A percentile compares a stretch with the other conserved stretches of the same genome.
phyloP scores from a whole-genome alignment of 2,329 filamentous ascomycete genomes.

The Lasiodiplodia theobromae region DNA sequence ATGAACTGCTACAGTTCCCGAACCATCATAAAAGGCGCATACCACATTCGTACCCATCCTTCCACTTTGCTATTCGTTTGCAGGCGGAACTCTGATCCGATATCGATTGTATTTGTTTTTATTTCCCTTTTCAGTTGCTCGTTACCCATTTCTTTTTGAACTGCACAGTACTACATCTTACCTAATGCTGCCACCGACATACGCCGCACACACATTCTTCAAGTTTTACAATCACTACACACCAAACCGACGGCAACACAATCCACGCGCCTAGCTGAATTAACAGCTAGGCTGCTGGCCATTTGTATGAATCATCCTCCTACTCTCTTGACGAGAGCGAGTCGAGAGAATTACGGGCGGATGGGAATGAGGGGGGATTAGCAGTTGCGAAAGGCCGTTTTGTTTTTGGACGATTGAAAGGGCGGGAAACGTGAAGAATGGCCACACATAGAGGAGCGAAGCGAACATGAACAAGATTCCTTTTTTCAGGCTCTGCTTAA shows the following conservation, averaged over 20 bases:
- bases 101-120: constrained; percentile 8
- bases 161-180: constrained; percentile 15
- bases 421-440: background rate
- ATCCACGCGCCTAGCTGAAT: background rate
- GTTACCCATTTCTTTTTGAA: background rate
- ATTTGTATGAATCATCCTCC: background rate
- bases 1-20: constrained; percentile 22
- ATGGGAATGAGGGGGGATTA: background rate
- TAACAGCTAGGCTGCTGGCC: background rate
- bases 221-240: background rate
- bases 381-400: background rate
- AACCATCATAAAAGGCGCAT: constrained; percentile 23
- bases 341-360: background rate
- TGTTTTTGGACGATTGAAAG: background rate
- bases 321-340: background rate
- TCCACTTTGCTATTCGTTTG: background rate
- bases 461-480: constrained; percentile 2
- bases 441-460: background rate
- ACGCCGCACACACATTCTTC: background rate
- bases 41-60: constrained; percentile 8
- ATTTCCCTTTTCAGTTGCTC: background rate
- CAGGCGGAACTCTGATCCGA: background rate
- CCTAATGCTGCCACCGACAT: constrained; percentile 20
- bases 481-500: background rate
- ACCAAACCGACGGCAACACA: background rate